Base-by-base conservation (phyloP, 139 green algal species). In the Chlamydomonas sp. region DNA sequence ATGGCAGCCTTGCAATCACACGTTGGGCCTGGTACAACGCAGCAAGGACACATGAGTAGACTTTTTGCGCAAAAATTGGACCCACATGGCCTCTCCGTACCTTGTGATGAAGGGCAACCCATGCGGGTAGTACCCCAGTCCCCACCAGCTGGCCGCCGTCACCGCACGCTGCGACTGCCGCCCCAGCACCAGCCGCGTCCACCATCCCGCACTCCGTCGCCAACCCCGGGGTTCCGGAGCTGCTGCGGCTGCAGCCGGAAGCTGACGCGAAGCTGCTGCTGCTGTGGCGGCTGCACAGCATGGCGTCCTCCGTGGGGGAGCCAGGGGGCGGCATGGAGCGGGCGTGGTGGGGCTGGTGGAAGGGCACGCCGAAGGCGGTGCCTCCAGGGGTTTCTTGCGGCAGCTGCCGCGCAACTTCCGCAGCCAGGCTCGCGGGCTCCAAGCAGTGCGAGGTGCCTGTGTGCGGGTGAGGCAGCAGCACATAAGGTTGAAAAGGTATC, bases 231-330 rank as follows among this genome's bases (percentile, higher is more conserved):
- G 67, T 79, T 4, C 9, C 73, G 59, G 83, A 93, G 90, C 63
- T 91, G 31, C 80, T 88, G 57, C 80, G 79, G 80, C 73, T 91
- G 62, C 63, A 87, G 63, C 68, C 76, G 12, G 87, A 87, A 10
- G 63, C 69, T 12, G 87, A 93, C 1, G 80, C 87, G 72, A 85
- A 87, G 87, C 83, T 87, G 73, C 83, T 63, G 72, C 72, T 81
- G 73, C 83, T 87, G 83, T 87, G 73, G 49, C 66, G 72, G 83
- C 83, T 87, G 82, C 61, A 63, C n/a, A 87, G 60, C 15, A 75
- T 18, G 49, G 17, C 63, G 12, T 87, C 83, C 4, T 87, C 74
- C 1, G 83, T 62, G 49, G 72, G 83, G 5, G 83, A 80, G 72
- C 83, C 62, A 6, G 9, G 83, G n/a, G 17, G 2, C 7, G 61